Evolutionary conservation across 1,139 yeast species (phyloP), one percentile per base, ranked within the genome.

Genomic region (Saccharomyces hybrid): DNA sequence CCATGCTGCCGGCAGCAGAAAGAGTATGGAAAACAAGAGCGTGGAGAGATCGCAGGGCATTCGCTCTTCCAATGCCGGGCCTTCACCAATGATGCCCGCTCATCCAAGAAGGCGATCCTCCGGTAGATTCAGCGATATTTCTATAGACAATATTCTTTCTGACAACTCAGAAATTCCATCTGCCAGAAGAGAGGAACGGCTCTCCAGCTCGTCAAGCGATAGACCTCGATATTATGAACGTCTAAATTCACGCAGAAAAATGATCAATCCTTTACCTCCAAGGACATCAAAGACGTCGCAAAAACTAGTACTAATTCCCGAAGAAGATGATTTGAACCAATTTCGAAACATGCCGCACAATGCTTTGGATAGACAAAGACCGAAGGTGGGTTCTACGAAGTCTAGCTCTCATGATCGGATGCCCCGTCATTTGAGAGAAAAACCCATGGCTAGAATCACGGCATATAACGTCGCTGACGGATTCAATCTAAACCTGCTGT

Each of bases 391-490:
- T 4, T 38, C 44, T 16, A 38, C 11, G 24, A 38, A 8, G 12
- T 3, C 42, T 1, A 34, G 16, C 8, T 16, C 42, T 9, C 16
- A 7, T 4, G 42, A 34, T 8, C 11, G 42, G 11, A 1, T 34
- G 7, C 42, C 42, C 7, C 42, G 42, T 2, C 42, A 34, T 3
- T 34, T 9, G 71, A 69, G 1, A 52, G 60, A 34, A 53, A 54
- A 34, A 2, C 7, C 42, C 60, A 80, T 86, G 61, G 83, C 96
- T 34, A 73, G 98, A 57, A 89, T 90, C 61, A 90, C 98, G 0
- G 97, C 97, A 0, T 91, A 91, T 69, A 81, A 89, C 62, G 84
- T 90, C 7, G 84, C 96, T 27, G 96, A 89, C 56, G 89, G 87
- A 24, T 84, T 90, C 66, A 78, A 87, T 63, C 72, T 91, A 53